phyloP scores from a whole-genome alignment of 768 basidiomycete genomes.

The Antrodiella citrinella region DNA sequence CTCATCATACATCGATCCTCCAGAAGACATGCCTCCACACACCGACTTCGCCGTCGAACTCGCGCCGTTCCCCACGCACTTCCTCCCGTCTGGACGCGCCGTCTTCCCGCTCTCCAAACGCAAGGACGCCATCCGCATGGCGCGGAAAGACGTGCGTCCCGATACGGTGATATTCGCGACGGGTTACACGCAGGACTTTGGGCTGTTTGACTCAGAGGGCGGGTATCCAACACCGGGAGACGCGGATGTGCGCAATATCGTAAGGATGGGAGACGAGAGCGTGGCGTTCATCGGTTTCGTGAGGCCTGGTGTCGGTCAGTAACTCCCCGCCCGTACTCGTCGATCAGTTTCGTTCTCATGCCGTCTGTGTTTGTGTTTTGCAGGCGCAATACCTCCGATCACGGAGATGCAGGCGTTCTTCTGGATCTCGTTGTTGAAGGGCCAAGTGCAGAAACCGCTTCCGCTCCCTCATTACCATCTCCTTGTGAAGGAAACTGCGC shows the following conservation, averaged over 20 bases:
- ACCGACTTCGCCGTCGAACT: slow-evolving; percentile 41
- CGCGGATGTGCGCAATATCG: slow-evolving; percentile 37
- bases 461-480: slow-evolving; percentile 45
- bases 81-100: slow-evolving; percentile 34
- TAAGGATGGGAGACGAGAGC: slow-evolving; percentile 33
- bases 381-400: slow-evolving; percentile 50
- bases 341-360: too few species aligned
- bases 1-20: slow-evolving; percentile 51
- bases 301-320: slow-evolving; percentile 47
- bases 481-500: slow-evolving; percentile 37
- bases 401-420: slow-evolving; percentile 55
- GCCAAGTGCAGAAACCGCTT: slow-evolving; percentile 33
- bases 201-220: slow-evolving; percentile 29
- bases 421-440: slow-evolving; percentile 43
- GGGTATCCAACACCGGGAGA: slow-evolving; percentile 34
- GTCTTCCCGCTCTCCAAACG: slow-evolving; percentile 35
- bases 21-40: slow-evolving; percentile 37
- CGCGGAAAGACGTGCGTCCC: slow-evolving; percentile 31
- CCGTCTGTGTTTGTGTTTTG: too few species aligned
- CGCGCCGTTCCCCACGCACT: slow-evolving; percentile 45
- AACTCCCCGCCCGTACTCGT: too few species aligned
- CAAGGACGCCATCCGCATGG: slow-evolving; percentile 37
- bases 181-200: slow-evolving; percentile 39
- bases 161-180: slow-evolving; percentile 43
- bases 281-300: slow-evolving; percentile 52